Evolutionary conservation across 75 land plant species (phyloP).

Genomic region (Pseudotsuga menziesii): DNA sequence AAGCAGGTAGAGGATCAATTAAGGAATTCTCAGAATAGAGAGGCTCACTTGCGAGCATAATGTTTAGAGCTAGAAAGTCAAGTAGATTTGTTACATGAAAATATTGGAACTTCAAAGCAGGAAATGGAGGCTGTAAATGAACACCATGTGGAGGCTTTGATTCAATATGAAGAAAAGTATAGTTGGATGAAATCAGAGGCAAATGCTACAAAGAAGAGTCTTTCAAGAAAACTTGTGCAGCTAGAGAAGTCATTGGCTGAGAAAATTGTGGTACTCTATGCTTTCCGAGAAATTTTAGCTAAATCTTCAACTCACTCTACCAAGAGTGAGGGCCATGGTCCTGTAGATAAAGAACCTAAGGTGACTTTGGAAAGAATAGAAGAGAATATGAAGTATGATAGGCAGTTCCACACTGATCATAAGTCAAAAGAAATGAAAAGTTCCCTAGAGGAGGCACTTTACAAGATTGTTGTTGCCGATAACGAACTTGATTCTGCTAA

Average conservation of each 20-base stretch:
- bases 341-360: background rate
- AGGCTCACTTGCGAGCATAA: conserved; percentile 12
- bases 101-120: conserved; percentile 12
- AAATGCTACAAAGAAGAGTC: conserved; percentile 7
- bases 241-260: conserved; percentile 3
- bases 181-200: conserved; percentile 9
- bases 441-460: conserved; percentile 13
- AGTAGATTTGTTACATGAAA: conserved; percentile 14
- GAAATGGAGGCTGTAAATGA: conserved; percentile 14
- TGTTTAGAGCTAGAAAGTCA: conserved; percentile 4
- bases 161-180: conserved; percentile 20
- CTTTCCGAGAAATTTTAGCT: conserved; percentile 1
- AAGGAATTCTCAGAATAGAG: conserved; percentile 6
- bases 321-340: conserved; percentile 1
- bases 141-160: conserved; percentile 14
- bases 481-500: background rate
- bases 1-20: conserved; percentile 8
- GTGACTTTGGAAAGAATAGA: background rate
- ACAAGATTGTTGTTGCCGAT: background rate
- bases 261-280: background rate
- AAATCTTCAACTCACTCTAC: background rate
- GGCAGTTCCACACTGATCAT: conserved; percentile 1
- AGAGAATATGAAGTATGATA: conserved; percentile 10
- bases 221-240: conserved; percentile 9
- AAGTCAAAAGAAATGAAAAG: background rate